Conservation (phyloP, 805 yeast species). For the Hanseniaspora lachancei region DNA sequence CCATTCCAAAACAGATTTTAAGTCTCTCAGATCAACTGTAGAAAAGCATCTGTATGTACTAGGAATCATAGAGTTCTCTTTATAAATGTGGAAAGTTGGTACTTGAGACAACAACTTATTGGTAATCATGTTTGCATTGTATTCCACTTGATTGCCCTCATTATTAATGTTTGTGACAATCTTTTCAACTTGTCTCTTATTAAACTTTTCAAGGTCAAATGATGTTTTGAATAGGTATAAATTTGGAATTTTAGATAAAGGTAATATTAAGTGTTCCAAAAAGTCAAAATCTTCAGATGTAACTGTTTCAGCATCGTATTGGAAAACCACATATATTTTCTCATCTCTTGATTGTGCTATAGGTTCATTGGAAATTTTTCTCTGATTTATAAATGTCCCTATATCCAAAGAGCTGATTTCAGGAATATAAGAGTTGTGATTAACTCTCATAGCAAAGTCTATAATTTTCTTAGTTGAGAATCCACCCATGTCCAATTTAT, state of each 20-base stretch:
- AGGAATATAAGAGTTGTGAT: slow-evolving; percentile 34
- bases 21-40: slow-evolving; percentile 48
- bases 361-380: not conserved
- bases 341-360: slow-evolving; percentile 6
- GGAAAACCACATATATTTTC: slow-evolving; percentile 37
- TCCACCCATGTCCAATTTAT: slow-evolving; percentile 19
- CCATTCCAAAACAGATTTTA: slow-evolving; percentile 37
- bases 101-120: slow-evolving; percentile 43
- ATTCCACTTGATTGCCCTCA: slow-evolving; percentile 26
- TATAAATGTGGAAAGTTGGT: slow-evolving; percentile 52
- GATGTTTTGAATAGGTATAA: slow-evolving; percentile 40
- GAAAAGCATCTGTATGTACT: slow-evolving; percentile 47
- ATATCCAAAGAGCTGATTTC: slow-evolving; percentile 16
- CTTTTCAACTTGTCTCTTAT: slow-evolving; percentile 29
- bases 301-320: slow-evolving; percentile 37
- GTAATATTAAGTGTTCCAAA: slow-evolving; percentile 48
- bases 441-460: slow-evolving; percentile 37
- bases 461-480: slow-evolving; percentile 21
- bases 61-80: slow-evolving; percentile 42
- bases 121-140: slow-evolving; percentile 29
- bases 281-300: slow-evolving; percentile 48
- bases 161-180: slow-evolving; percentile 32
- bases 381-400: not conserved
- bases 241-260: slow-evolving; percentile 45
- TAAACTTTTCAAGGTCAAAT: slow-evolving; percentile 31